These are phyloP conservation scores for Proteromonas lacertae DNA, from an alignment of 352 stramenopile genomes.

Conservation along the genomic window DNA sequence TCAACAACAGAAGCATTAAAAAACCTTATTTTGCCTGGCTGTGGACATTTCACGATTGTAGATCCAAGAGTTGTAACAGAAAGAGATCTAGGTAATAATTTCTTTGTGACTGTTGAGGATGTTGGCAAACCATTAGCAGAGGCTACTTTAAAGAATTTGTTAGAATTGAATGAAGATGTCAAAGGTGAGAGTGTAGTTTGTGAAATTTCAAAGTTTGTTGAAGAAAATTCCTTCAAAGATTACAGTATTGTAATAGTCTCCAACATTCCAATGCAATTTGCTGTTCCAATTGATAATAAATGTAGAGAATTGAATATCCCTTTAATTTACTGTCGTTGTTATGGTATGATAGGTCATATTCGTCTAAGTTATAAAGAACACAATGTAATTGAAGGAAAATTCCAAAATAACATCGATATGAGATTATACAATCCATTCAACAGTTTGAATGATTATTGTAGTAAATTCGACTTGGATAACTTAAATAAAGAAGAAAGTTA, in stretches of 20 bases:
- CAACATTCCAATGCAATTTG: slow-evolving; percentile 9
- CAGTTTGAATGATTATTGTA: background rate
- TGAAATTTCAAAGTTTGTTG: slow-evolving; percentile 14
- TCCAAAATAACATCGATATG: slow-evolving; percentile 2
- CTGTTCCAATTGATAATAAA: slow-evolving; percentile 20
- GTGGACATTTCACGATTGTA: slow-evolving; percentile 56
- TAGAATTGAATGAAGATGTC: background rate
- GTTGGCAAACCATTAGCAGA: slow-evolving; percentile 29
- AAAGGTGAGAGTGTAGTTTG: background rate
- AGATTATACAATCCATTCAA: slow-evolving; percentile 4
- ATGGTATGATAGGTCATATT: slow-evolving; percentile 55
- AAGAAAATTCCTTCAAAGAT: slow-evolving; percentile 4
- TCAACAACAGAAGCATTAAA: slow-evolving; percentile 83
- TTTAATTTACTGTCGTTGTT: slow-evolving; percentile 37
- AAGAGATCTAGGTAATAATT: slow-evolving; percentile 50
- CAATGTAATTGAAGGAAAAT: too few species aligned
- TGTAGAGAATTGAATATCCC: slow-evolving; percentile 29
- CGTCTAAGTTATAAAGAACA: too few species aligned
- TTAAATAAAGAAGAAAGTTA: slow-evolving; percentile 38
- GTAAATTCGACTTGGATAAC: slow-evolving; percentile 15
- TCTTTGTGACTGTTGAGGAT: slow-evolving; percentile 34
- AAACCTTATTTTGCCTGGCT: slow-evolving; percentile 64
- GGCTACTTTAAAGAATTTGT: slow-evolving; percentile 6
- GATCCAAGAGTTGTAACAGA: slow-evolving; percentile 37
- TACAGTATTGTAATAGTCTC: slow-evolving; percentile 12